Evolutionary conservation across 2,329 filamentous ascomycete species (phyloP), one percentile per base, ranked within the genome.

Genomic region (Apiospora saccharicola): DNA sequence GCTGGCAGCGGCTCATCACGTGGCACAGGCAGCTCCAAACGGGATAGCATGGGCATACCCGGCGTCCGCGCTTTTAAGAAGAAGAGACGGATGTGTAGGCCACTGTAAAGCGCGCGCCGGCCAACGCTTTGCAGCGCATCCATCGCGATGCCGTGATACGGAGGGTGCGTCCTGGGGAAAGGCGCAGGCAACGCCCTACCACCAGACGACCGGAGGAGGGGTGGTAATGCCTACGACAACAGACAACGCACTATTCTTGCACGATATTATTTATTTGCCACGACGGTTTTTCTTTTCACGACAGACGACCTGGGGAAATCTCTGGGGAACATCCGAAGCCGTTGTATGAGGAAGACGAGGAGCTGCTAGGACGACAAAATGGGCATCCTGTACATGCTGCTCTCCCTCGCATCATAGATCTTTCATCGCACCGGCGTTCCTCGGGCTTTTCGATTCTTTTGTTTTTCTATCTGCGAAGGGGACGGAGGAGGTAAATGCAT

Each of bases 21-120:
- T 71, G 80, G 80, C 70, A 74, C 77, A 49, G 75, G 79, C 30
- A 51, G 41, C 41, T 24, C 43, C 13, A 73, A 77, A 14, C 75
- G 73, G 46, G 78, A 82, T 70, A 83, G 83, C 71, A 80, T 80
- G 64, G 81, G 81, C 73, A 81, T 86, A 74, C 83, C 85, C 51
- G 84, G 84, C 72, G 79, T 86, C 72, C 84, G 84, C 73, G 80
- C 81, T 76, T 81, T 86, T 85, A 94, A 91, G 88, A 92, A 92
- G 86, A 96, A 94, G 91, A 95, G 93, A 89, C 91, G 92, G 86
- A 93, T 89, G 83, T 97, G 94, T 87, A 90, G 89, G 82, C 90
- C 96, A 82, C 87, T 97, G 80, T 97, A 87, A 90, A 81, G 73
- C 71, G 41, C 16, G 14, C 43, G 41, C 67, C n/a, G 7, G 24